Percentiles rank a stretch among this genome's conserved stretches.
Evolutionary conservation across 1,284 basidiomycete species (phyloP).

Genomic region (Puccinia triticina): DNA sequence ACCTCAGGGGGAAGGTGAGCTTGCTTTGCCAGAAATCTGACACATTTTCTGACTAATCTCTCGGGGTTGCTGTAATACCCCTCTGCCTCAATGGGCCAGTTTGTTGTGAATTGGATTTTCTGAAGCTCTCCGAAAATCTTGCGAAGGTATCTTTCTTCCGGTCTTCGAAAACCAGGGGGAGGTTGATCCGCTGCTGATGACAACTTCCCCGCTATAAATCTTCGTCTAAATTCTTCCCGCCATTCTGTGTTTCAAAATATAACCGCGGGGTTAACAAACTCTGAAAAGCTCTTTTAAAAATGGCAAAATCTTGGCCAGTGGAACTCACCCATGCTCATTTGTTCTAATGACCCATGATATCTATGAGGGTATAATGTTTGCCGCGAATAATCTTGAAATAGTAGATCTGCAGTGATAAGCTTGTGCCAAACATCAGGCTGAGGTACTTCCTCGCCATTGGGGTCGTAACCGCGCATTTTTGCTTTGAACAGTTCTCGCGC

Average conservation of each 20-base stretch:
- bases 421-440: neutral
- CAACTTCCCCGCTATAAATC: constrained; percentile 20
- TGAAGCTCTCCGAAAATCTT: constrained; percentile 9
- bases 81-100: neutral
- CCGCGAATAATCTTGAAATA: constrained; percentile 31
- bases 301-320: neutral
- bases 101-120: neutral
- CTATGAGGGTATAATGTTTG: constrained; percentile 28
- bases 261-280: neutral
- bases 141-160: neutral
- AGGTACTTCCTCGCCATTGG: neutral
- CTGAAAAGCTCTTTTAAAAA: neutral
- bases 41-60: constrained; percentile 6
- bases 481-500: constrained; percentile 26
- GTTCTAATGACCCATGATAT: constrained; percentile 36
- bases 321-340: constrained; percentile 24
- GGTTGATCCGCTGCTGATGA: neutral
- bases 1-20: constrained; percentile 8
- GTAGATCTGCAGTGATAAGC: constrained; percentile 30
- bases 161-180: constrained; percentile 12
- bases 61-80: neutral
- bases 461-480: neutral
- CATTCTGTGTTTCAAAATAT: neutral
- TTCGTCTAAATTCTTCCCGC: constrained; percentile 15
- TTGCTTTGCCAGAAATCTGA: neutral